Evolutionary conservation across 768 basidiomycete species (phyloP), one percentile per base, ranked within the genome.

Genomic region (Hericium rajendrae): DNA sequence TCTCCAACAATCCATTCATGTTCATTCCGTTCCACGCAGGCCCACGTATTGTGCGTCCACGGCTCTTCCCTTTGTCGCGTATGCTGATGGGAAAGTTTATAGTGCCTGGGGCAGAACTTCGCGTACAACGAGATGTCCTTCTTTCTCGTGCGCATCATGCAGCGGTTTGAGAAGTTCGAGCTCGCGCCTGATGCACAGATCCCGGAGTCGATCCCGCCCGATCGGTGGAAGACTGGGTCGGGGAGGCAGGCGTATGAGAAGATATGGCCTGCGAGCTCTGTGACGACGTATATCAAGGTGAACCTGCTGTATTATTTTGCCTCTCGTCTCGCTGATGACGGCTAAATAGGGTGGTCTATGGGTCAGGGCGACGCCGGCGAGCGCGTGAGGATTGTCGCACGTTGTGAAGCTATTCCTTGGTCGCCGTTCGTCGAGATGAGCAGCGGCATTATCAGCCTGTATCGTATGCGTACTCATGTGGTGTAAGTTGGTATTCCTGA

Each of bases 1-100:
- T 83, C 20, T 72, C 70, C 0, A 74, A 76, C 1, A 84, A 84
- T 59, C 82, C 83, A 1, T 84, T 78, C 72, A 85, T 86, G 55
- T 85, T 85, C 67, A 67, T 81, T 4, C 83, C 84, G 0, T 85
- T 85, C 71, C 84, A 84, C 56, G 82, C 82, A 0, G 84, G 81
- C 1, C 84, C 83, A 13, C 73, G 84, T 9, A 83, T 84, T 58
- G 49, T 51, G 13, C 22, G 49, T 51, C 16, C 20, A 51, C 8
- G 32, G 32, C 8, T 8, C 38, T 11, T 53, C 38, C 26, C 1
- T 32, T 26, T n/a, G 38, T 32, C 32, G 9, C 32, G 32, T 6
- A 9, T 38, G 37, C 26, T 20, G 28, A n/a, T 51, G 49, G 18
- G 18, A 22, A 53, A 3, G 11, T 12, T 13, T 12, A n/a, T 11